Percentiles rank a stretch among this genome's conserved stretches.
Conservation (phyloP, 2,329 filamentous ascomycete species). For the Alternaria novae-zelandiae region DNA sequence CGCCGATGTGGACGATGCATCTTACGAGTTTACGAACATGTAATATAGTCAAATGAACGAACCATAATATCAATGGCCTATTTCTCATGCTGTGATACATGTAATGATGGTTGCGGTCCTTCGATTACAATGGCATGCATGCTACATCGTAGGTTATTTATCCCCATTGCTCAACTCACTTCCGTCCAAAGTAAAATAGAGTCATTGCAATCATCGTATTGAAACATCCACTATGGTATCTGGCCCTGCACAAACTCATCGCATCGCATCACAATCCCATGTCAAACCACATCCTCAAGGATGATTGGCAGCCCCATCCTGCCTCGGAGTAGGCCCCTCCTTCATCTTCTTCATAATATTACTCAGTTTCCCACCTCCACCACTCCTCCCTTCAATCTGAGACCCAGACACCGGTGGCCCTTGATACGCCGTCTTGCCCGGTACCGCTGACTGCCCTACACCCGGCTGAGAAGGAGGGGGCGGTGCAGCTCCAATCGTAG, state of each 20-base stretch:
- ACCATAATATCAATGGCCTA: background rate
- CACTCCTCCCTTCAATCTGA: slow-evolving; percentile 29
- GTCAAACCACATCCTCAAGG: background rate
- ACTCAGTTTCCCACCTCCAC: slow-evolving; percentile 35
- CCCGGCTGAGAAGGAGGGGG: background rate
- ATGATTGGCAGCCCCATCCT: slow-evolving; percentile 9
- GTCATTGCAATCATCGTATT: background rate
- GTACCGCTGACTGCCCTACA: background rate
- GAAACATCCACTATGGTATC: background rate
- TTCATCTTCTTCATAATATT: slow-evolving; percentile 45
- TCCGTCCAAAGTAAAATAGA: background rate
- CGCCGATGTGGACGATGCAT: slow-evolving; percentile 1
- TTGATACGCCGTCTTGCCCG: slow-evolving; percentile 19
- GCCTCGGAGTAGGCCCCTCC: slow-evolving; percentile 29
- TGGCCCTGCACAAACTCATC: background rate
- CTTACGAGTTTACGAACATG: slow-evolving; percentile 6
- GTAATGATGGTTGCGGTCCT: too few relatives aligned
- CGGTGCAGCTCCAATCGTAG: background rate
- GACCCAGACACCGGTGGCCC: slow-evolving; percentile 32
- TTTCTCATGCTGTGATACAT: background rate
- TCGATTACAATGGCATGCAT: background rate
- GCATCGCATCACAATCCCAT: background rate
- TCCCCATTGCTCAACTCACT: background rate
- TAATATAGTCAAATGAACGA: slow-evolving; percentile 1
- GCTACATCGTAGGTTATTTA: background rate